phyloP scores from a whole-genome alignment of 192 early-diverging fungal genomes.

The Entomortierella chlamydospora region DNA sequence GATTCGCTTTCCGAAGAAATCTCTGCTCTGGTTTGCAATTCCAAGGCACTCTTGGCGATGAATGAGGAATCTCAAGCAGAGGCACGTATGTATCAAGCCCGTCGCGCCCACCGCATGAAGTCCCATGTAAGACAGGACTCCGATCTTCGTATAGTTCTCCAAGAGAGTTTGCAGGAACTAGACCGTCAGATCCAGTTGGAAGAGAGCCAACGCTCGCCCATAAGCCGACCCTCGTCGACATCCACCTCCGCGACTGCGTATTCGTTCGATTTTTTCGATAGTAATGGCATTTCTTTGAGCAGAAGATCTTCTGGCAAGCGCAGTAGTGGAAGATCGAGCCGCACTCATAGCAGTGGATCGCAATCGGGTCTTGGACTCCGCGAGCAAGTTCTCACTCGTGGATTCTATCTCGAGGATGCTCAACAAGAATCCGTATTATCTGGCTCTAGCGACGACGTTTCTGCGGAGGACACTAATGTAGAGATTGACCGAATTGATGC shows the following conservation, averaged over 20 bases:
- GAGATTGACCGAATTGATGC: background rate
- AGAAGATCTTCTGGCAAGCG: background rate
- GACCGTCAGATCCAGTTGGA: slow-evolving; percentile 25
- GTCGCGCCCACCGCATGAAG: background rate
- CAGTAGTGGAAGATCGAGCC: slow-evolving; percentile 8
- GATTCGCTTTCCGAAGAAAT: slow-evolving; percentile 14
- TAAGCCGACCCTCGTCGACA: slow-evolving; percentile 12
- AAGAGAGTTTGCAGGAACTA: slow-evolving; percentile 32
- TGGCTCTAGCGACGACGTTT: background rate
- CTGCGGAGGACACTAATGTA: background rate
- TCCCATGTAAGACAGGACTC: background rate
- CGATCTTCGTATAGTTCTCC: slow-evolving; percentile 17
- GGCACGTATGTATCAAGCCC: background rate
- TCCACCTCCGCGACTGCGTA: background rate
- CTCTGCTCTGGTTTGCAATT: background rate
- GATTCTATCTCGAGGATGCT: background rate
- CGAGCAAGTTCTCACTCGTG: slow-evolving; percentile 2
- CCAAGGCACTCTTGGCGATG: slow-evolving; percentile 1
- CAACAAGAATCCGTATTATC: background rate
- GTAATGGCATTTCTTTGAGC: background rate
- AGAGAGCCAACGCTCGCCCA: background rate
- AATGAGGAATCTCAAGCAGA: background rate
- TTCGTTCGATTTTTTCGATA: background rate
- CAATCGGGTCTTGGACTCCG: slow-evolving; percentile 1
- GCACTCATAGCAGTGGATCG: slow-evolving; percentile 7